phyloP scores from a whole-genome alignment of 768 basidiomycete species.

The Termitomyces eurrhizus region DNA sequence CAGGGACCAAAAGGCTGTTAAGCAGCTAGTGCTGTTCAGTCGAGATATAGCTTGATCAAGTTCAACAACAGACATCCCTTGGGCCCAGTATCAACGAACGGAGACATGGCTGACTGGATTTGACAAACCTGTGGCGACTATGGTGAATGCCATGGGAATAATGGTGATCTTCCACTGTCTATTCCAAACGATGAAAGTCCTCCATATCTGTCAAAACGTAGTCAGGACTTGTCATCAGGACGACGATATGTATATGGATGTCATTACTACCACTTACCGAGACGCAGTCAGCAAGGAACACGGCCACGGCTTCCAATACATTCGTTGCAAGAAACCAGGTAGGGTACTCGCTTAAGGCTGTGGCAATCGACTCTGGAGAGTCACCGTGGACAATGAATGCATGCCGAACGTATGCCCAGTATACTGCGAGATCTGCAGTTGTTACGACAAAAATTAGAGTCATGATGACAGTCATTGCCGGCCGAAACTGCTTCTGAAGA shows the following conservation, averaged over 20 bases:
- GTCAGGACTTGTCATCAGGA: background rate
- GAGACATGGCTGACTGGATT: background rate
- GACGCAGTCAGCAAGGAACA: background rate
- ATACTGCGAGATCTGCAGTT: constrained; percentile 2
- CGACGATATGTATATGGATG: background rate
- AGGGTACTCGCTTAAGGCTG: background rate
- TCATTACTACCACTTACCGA: background rate
- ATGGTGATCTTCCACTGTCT: background rate
- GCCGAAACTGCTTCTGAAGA: background rate
- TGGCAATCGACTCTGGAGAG: background rate
- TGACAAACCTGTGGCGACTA: background rate
- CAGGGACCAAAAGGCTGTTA: constrained; percentile 3
- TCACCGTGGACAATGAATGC: constrained; percentile 3
- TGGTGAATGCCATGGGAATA: background rate
- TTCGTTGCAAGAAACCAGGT: constrained; percentile 1
- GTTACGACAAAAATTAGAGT: background rate
- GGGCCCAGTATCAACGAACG: background rate
- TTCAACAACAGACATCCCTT: background rate
- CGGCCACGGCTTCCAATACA: background rate
- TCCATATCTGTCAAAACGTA: background rate
- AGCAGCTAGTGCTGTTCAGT: no score
- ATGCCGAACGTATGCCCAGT: constrained; percentile 4
- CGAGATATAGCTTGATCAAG: background rate
- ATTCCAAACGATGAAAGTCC: background rate
- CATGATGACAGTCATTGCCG: background rate